Evolutionary conservation across 2,329 filamentous ascomycete genomes (phyloP).

Genomic region (Paecilomyces fulvus): DNA sequence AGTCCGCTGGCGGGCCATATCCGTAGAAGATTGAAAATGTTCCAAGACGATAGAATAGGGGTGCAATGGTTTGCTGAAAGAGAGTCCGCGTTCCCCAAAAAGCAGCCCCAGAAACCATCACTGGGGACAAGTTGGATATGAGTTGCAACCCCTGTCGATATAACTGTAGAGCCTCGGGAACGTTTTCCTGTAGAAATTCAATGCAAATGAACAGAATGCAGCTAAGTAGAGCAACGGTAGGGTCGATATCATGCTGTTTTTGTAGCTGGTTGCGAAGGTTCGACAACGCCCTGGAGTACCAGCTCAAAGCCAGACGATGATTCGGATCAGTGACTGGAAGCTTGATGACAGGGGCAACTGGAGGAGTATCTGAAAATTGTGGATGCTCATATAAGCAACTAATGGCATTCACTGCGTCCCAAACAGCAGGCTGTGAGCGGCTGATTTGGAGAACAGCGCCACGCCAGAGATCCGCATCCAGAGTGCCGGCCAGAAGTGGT

Average conservation of each 20-base stretch:
- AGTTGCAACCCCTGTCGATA: neutral
- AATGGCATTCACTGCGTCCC: neutral
- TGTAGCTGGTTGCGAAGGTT: neutral
- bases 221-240: neutral
- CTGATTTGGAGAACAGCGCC: neutral
- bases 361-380: neutral
- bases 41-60: neutral
- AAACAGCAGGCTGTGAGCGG: neutral
- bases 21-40: neutral
- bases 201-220: neutral
- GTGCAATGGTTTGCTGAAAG: neutral
- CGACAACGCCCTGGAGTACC: neutral
- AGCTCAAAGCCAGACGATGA: neutral
- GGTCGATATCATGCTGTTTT: no score
- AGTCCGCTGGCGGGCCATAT: neutral
- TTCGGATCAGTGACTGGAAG: neutral
- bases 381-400: neutral
- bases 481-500: neutral
- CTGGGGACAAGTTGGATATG: neutral
- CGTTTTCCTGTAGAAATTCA: neutral
- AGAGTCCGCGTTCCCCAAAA: neutral
- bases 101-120: neutral
- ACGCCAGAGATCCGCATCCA: neutral
- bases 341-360: neutral
- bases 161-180: neutral